Percentiles rank a stretch among this genome's conserved stretches.
Evolutionary conservation across 495 filamentous ascomycete species (phyloP).

Genomic region (Daldinia decipiens): DNA sequence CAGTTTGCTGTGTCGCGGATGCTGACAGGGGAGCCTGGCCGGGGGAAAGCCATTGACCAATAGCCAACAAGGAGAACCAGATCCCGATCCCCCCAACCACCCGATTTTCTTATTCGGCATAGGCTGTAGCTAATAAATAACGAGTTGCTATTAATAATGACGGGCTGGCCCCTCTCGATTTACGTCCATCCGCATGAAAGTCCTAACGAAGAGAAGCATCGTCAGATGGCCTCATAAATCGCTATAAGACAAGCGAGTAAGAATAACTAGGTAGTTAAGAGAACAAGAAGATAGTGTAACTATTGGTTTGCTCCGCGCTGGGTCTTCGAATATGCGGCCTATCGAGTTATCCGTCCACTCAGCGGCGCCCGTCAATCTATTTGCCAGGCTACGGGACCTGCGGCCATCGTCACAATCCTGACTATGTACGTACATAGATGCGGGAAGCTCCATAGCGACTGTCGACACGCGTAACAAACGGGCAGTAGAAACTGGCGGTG

Average conservation of each 20-base stretch:
- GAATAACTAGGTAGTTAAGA: too few species aligned
- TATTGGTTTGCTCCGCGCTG: slow-evolving; percentile 10
- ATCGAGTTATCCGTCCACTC: slow-evolving; percentile 27
- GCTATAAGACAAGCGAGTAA: slow-evolving; percentile 17
- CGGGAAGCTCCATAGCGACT: slow-evolving; percentile 33
- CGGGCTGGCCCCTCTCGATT: slow-evolving; percentile 25
- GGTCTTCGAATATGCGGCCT: slow-evolving; percentile 39
- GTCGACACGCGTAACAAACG: slow-evolving; percentile 43
- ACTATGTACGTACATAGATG: slow-evolving; percentile 23
- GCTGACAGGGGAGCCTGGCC: slow-evolving; percentile 34
- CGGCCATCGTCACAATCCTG: slow-evolving; percentile 42
- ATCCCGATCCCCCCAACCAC: slow-evolving; percentile 46
- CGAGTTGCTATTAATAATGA: slow-evolving; percentile 43
- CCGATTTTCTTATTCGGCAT: slow-evolving; percentile 35
- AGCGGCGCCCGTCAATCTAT: slow-evolving; percentile 38
- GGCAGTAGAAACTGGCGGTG: slow-evolving; percentile 37
- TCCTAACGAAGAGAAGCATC: slow-evolving; percentile 13
- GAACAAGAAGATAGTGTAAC: neutral
- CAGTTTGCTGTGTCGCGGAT: slow-evolving; percentile 44
- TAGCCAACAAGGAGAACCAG: slow-evolving; percentile 25
- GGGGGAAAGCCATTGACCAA: slow-evolving; percentile 43
- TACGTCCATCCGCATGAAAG: slow-evolving; percentile 11
- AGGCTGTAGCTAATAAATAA: slow-evolving; percentile 32
- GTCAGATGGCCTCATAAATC: slow-evolving; percentile 20
- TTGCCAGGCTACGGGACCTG: slow-evolving; percentile 37